Base-by-base conservation (phyloP, 768 basidiomycete genomes). In the Lactifluus pinguis region DNA sequence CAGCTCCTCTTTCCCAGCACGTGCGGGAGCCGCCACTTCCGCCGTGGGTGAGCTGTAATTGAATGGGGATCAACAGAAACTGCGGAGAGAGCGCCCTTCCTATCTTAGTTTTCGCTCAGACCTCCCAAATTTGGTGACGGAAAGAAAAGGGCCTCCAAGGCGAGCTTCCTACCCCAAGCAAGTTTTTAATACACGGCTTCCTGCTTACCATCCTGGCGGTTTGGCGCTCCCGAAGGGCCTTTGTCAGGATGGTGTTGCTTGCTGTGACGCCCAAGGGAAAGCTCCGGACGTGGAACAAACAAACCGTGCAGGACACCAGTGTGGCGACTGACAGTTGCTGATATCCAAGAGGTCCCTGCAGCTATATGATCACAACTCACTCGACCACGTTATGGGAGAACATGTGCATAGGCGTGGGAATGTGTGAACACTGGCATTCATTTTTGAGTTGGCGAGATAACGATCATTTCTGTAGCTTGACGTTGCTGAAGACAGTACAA, bases 51-150 rank as follows among this genome's bases (percentile, higher is more conserved):
- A 38, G 54, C 44, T 44, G 19, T 21, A 19, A n/a, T n/a, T n/a
- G n/a, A n/a, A 32, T 44, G 25, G 32, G 54, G 60, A 55, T 55
- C 54, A 60, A 50, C 17, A 36, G 49, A 41, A 14, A 50, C 38
- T 14, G 32, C 21, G 49, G 34, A 45, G 49, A 60, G 34, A 44
- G 49, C 25, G 36, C n/a, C 10, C 34, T 50, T 47, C 32, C 48
- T 39, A 42, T 60, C 59, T 49, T 17, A 15, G 54, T 36, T 44
- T 36, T 30, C 32, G 25, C 49, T 34, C 55, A 61, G 36, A 51
- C 49, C 42, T 34, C 42, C 25, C 51, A 57, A 49, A 62, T 62
- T 62, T 53, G 61, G 61, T 53, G 51, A 62, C 61, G 61, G 61
- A 41, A 52, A 21, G 29, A 49, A 55, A 61, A 29, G 5, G 21